Evolutionary conservation across 495 filamentous ascomycete genomes (phyloP).

Genomic region (Sphaerosporella brunnea): DNA sequence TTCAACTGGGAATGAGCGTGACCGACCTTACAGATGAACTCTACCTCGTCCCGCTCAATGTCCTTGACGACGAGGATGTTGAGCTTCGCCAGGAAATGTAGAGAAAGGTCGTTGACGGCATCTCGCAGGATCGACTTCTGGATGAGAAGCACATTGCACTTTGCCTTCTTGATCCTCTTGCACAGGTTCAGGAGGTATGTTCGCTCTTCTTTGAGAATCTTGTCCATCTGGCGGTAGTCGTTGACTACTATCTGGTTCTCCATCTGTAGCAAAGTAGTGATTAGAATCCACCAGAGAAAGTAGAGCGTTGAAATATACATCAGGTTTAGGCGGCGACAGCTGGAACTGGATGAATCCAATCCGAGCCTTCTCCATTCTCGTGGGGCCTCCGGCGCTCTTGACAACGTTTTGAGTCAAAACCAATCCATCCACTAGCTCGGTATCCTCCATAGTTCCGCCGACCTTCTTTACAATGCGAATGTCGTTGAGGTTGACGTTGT

Average conservation of each 20-base stretch:
- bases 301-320: constrained; percentile 40
- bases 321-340: constrained; percentile 90
- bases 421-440: constrained; percentile 88
- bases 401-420: constrained; percentile 84
- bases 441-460: constrained; percentile 94
- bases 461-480: constrained; percentile 96
- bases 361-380: constrained; percentile 87
- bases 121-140: constrained; percentile 97
- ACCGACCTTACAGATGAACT: constrained; percentile 84
- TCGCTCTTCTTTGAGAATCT: constrained; percentile 97
- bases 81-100: constrained; percentile 93
- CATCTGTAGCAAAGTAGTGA: constrained; percentile 43
- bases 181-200: constrained; percentile 95
- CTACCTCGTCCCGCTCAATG: constrained; percentile 94
- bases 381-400: constrained; percentile 81
- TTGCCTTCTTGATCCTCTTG: constrained; percentile 99
- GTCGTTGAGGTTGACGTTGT: constrained; percentile 91
- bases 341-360: constrained; percentile 98
- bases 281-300: constrained; percentile 1
- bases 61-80: constrained; percentile 93
- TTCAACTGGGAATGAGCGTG: neutral
- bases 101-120: constrained; percentile 87
- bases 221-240: constrained; percentile 99
- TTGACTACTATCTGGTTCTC: constrained; percentile 98
- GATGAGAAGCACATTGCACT: constrained; percentile 96